Conservation (phyloP, 306 rosid genomes). For the Lathyrus oleraceus region DNA sequence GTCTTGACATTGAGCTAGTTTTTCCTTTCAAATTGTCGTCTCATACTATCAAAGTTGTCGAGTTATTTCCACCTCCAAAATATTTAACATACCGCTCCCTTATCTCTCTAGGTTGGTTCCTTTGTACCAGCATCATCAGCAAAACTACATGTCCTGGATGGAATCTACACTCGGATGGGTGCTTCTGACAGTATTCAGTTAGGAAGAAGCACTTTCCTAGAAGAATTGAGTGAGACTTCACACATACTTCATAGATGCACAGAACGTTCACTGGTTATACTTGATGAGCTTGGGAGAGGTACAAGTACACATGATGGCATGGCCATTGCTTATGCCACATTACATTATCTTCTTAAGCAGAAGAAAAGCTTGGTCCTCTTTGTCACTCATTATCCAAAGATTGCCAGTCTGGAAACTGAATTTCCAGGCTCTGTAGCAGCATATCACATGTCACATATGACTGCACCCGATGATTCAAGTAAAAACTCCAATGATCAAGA, state of each 20-base stretch:
- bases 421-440: slow-evolving; percentile 78
- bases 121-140: slow-evolving; percentile 90
- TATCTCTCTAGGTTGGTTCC: slow-evolving; percentile 82
- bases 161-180: slow-evolving; percentile 94
- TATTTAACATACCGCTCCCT: slow-evolving; percentile 33
- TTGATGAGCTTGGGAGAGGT: slow-evolving; percentile 98
- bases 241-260: slow-evolving; percentile 74
- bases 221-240: slow-evolving; percentile 85
- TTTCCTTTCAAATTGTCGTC: slow-evolving; percentile 30
- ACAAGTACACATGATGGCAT: slow-evolving; percentile 95
- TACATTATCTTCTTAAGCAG: slow-evolving; percentile 70
- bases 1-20: slow-evolving; percentile 7
- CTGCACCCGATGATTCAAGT: slow-evolving; percentile 46
- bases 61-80: slow-evolving; percentile 24
- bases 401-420: slow-evolving; percentile 61
- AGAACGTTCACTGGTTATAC: slow-evolving; percentile 67
- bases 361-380: slow-evolving; percentile 82
- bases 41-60: slow-evolving; percentile 19
- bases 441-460: slow-evolving; percentile 84
- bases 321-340: slow-evolving; percentile 87
- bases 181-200: slow-evolving; percentile 93
- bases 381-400: slow-evolving; percentile 89
- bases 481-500: slow-evolving; percentile 45
- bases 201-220: slow-evolving; percentile 95
- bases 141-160: slow-evolving; percentile 75